These are phyloP conservation scores for Malassezia restricta DNA, from an alignment of 1,284 basidiomycete species.

Conservation along the genomic window DNA sequence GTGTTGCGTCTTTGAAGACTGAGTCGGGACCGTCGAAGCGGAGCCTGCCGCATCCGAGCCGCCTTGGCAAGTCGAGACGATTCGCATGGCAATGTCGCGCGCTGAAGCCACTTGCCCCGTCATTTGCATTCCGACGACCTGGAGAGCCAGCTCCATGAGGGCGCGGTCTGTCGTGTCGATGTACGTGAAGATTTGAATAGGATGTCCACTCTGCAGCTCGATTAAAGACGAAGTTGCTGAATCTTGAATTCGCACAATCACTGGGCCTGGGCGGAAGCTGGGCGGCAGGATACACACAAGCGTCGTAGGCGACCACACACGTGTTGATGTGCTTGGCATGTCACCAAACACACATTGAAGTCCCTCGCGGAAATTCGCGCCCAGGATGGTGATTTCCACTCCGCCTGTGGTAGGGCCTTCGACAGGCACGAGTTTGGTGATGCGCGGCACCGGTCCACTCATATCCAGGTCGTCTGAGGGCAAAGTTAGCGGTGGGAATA, in stretches of 20 bases:
- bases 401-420: conserved; percentile 72
- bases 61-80: conserved; percentile 41
- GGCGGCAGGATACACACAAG: conserved; percentile 85
- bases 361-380: conserved; percentile 55
- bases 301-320: conserved; percentile 84
- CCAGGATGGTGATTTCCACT: conserved; percentile 85
- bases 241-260: conserved; percentile 63
- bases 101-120: conserved; percentile 86
- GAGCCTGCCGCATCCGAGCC: not conserved
- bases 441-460: conserved; percentile 17
- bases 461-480: not conserved
- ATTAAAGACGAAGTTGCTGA: not conserved
- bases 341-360: conserved; percentile 74
- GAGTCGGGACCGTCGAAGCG: not conserved
- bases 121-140: conserved; percentile 90
- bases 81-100: conserved; percentile 63
- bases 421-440: conserved; percentile 56
- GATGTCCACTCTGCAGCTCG: conserved; percentile 49
- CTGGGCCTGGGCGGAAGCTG: conserved; percentile 65
- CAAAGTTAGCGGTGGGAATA: not conserved
- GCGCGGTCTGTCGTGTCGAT: conserved; percentile 77
- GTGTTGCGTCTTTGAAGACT: not conserved
- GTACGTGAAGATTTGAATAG: conserved; percentile 57
- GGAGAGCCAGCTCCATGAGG: conserved; percentile 86
- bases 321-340: conserved; percentile 65